These are phyloP conservation scores for Paulownia fortunei DNA, from an alignment of 257 asterid genomes.

Conservation along the genomic window DNA sequence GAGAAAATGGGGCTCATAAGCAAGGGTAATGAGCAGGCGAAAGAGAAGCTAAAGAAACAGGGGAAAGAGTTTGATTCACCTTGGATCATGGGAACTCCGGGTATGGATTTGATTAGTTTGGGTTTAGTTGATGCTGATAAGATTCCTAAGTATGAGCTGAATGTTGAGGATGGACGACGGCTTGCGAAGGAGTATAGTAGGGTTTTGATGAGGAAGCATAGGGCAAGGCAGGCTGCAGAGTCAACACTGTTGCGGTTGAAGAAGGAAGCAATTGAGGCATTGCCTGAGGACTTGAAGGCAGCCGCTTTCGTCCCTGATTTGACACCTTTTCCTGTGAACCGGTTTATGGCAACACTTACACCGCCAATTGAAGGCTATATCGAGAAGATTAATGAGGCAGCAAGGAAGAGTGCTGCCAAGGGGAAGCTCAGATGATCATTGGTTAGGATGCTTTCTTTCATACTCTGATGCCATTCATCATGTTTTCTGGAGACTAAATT, in stretches of 20 bases:
- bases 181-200: constrained; percentile 89
- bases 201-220: constrained; percentile 85
- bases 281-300: constrained; percentile 74
- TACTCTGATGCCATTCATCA: not conserved
- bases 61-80: constrained; percentile 57
- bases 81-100: constrained; percentile 72
- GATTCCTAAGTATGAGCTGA: constrained; percentile 79
- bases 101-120: constrained; percentile 72
- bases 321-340: constrained; percentile 73
- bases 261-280: constrained; percentile 87
- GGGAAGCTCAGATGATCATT: constrained; percentile 71
- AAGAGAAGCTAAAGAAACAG: constrained; percentile 59
- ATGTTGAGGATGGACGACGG: constrained; percentile 79
- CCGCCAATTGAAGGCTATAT: constrained; percentile 95
- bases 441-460: constrained; percentile 25
- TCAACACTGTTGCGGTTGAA: constrained; percentile 60
- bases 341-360: constrained; percentile 82
- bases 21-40: constrained; percentile 67
- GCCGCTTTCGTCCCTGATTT: constrained; percentile 86
- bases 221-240: constrained; percentile 87
- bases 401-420: constrained; percentile 62
- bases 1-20: constrained; percentile 85
- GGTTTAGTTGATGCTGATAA: constrained; percentile 83
- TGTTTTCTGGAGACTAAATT: not conserved
- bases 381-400: constrained; percentile 89